Conservation (phyloP, 495 filamentous ascomycete genomes). For the Penicillium daleae region DNA sequence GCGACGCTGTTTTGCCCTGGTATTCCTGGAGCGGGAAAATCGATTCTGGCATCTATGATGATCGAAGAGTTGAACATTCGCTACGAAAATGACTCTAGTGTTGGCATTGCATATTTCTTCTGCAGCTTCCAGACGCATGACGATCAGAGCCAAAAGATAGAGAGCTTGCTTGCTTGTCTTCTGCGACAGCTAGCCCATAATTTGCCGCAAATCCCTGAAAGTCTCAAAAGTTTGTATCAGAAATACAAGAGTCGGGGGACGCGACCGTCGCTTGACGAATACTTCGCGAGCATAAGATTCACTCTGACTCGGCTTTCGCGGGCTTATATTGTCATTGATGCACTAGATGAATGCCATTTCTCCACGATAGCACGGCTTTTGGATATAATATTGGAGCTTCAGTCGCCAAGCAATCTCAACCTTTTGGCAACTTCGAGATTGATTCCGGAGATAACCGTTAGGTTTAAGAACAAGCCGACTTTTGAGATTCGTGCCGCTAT, state of each 20-base stretch:
- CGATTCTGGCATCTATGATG: neutral
- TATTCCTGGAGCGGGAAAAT: conserved; percentile 3
- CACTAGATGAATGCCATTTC: neutral
- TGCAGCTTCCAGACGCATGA: neutral
- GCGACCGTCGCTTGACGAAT: neutral
- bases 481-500: neutral
- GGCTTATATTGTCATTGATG: conserved; percentile 6
- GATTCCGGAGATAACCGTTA: neutral
- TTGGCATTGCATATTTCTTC: neutral
- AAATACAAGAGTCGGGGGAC: neutral
- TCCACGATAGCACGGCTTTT: neutral
- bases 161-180: neutral
- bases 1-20: conserved; percentile 1
- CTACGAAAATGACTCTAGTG: no score
- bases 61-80: neutral
- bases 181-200: neutral
- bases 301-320: neutral
- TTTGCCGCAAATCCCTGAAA: neutral
- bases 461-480: neutral
- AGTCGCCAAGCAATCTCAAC: neutral
- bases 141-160: neutral
- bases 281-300: neutral
- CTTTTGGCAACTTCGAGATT: conserved; percentile 3
- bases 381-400: neutral
- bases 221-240: neutral